Percentiles rank a stretch among this genome's conserved stretches.
phyloP scores from a whole-genome alignment of 2,329 filamentous ascomycete genomes.

The Clarireedia sp. region DNA sequence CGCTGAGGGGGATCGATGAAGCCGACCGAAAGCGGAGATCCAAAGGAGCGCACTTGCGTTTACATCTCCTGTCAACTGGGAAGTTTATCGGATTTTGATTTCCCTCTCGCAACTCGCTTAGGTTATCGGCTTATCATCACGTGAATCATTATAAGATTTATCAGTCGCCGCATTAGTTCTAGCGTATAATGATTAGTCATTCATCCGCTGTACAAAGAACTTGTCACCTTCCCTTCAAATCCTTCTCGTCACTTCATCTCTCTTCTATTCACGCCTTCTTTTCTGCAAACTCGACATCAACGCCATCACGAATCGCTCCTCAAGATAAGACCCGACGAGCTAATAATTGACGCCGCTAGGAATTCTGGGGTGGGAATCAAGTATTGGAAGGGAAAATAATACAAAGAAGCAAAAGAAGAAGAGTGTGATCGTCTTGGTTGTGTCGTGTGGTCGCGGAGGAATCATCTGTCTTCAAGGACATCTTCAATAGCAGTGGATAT shows the following conservation, averaged over 20 bases:
- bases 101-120: too few relatives aligned
- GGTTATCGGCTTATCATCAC: slow-evolving; percentile 1
- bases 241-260: background rate
- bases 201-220: background rate
- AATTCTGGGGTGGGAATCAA: background rate
- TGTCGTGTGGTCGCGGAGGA: slow-evolving; percentile 8
- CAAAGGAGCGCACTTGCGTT: too few relatives aligned
- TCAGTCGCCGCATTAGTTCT: background rate
- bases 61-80: too few relatives aligned
- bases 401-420: background rate
- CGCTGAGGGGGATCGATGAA: too few relatives aligned
- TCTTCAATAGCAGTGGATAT: slow-evolving; percentile 23
- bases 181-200: background rate
- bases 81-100: too few relatives aligned
- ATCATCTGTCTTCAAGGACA: slow-evolving; percentile 18
- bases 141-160: too few relatives aligned
- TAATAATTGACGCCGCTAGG: background rate
- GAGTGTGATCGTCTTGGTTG: slow-evolving; percentile 7
- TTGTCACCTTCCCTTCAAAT: slow-evolving; percentile 2
- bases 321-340: background rate
- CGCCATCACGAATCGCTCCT: background rate
- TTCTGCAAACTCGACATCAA: background rate
- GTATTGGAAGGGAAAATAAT: slow-evolving; percentile 7
- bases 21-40: too few relatives aligned
- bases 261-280: background rate